Evolutionary conservation across 2,329 filamentous ascomycete species (phyloP), one percentile per base, ranked within the genome.

Genomic region (Chaetomiaceae sp.): DNA sequence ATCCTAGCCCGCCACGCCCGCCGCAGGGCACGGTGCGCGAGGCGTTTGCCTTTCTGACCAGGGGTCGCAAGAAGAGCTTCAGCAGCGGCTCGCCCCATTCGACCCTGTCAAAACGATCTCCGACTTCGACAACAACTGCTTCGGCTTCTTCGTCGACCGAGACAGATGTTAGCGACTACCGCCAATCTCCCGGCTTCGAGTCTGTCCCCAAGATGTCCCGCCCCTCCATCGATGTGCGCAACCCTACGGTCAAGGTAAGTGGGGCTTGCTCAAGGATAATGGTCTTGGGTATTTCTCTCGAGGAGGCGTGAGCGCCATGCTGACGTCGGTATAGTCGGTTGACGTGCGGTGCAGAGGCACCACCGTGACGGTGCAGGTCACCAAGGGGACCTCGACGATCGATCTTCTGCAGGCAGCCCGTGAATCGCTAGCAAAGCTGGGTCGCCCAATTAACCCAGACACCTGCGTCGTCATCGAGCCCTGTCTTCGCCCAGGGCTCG

Each of bases 381-480:
- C 77, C 2, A 78, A 82, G 3, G 82, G 86, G 2, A 96, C 91
- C 0, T 90, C 85, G 2, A 76, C 85, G 0, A 72, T 79, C 12
- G 88, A 96, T 54, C 72, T 96, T 27, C 77, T 96, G 35, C 76
- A 76, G 53, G 81, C 83, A 23, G 83, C 86, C 4, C 76, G 84
- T 90, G 61, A 76, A 77, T 38, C 44, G 14, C 30, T 52, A 39
- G 47, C 53, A 12, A 37, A 33, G 20, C 17, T 43, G 21, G 40
- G 38, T 16, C 79, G 85, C 50, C 69, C 71, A 5, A 83, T 95
- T 54, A 77, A 84, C 55, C 75, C 83, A 0, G 71, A 77, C 10
- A 79, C 76, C 12, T 86, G 84, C 46, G 76, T 93, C n/a, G 66
- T 96, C 10, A 68, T 90, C 16, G 92, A 97, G 66, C 81, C 78